These are phyloP conservation scores for Blastocystis sp. DNA, from an alignment of 352 stramenopile species.

Conservation along the genomic window DNA sequence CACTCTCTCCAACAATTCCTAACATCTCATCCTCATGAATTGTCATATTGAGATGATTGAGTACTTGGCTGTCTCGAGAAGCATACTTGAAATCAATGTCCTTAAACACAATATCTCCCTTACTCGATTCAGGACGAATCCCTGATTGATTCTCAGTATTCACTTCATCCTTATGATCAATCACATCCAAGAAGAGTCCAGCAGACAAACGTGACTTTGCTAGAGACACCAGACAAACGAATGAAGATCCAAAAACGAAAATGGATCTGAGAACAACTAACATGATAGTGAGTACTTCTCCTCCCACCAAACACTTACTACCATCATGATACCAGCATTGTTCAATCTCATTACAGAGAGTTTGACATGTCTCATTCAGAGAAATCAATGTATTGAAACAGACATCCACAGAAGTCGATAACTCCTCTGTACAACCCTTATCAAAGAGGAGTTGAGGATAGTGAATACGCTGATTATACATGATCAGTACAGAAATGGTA, in stretches of 20 bases:
- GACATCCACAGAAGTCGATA: background rate
- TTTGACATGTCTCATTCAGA: background rate
- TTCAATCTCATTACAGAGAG: background rate
- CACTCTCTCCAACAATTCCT: too few species aligned
- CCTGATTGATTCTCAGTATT: background rate
- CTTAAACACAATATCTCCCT: conserved; percentile 66
- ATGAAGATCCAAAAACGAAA: conserved; percentile 71
- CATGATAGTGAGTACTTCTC: conserved; percentile 73
- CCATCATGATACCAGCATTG: conserved; percentile 19
- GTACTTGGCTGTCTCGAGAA: conserved; percentile 59
- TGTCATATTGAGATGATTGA: conserved; percentile 48
- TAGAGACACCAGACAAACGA: background rate
- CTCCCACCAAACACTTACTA: conserved; percentile 70
- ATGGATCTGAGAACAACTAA: conserved; percentile 72
- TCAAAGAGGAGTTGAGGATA: background rate
- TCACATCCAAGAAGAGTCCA: conserved; percentile 4
- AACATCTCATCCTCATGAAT: too few species aligned
- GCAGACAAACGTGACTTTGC: conserved; percentile 23
- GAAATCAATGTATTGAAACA: conserved; percentile 30
- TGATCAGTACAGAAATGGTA: conserved; percentile 68
- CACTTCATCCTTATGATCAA: conserved; percentile 47
- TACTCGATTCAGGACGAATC: background rate
- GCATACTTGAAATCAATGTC: conserved; percentile 67
- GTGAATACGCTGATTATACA: conserved; percentile 26
- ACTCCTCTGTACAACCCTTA: background rate